Base-by-base conservation (phyloP, 2,329 filamentous ascomycete species). In the Alternaria dauci region DNA sequence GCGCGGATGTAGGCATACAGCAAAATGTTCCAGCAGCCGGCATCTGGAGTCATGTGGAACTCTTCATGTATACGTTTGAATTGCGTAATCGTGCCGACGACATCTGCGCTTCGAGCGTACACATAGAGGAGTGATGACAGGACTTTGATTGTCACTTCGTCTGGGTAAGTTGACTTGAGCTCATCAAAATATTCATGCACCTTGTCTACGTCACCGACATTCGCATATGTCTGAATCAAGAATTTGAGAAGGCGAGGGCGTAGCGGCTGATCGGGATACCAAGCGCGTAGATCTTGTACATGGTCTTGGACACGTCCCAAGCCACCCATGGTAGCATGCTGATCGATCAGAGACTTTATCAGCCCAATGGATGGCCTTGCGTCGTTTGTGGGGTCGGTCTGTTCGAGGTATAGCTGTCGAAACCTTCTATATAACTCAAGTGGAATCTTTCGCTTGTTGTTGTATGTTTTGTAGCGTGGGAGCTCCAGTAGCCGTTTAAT, bases 21-120 rank as follows among this genome's bases (percentile, higher is more conserved):
- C 28, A 97, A 78, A 23, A 89, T 88, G 72, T 96, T 96, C 89
- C 91, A 96, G 63, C 86, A 87, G 36, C 82, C 75, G 1, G 84
- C 76, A 64, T 88, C 86, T 7, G 89, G 89, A 42, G 81, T 66
- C 16, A 90, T 68, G 1, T 81, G 78, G 69, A 88, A 89, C 51
- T 87, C 81, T 7, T 79, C 69, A 25, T 75, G 73, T 57, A 95
- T 87, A n/a, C 84, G 81, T 47, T 87, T 73, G 62, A 97, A 90
- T 36, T 89, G 85, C 20, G 81, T 76, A 51, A 86, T 79, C 0
- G 89, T 87, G 52, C 86, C 82, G 4, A 80, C 72, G 0, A 90
- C 76, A 66, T 96, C 87, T 2, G 88, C 91, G 51, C 87, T 82
- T 58, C 87, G 85, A 1, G 92, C 89, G 78, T 94, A 87, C 0